Base-by-base conservation (phyloP, 2,329 filamentous ascomycete species). In the Diaporthe australafricana region DNA sequence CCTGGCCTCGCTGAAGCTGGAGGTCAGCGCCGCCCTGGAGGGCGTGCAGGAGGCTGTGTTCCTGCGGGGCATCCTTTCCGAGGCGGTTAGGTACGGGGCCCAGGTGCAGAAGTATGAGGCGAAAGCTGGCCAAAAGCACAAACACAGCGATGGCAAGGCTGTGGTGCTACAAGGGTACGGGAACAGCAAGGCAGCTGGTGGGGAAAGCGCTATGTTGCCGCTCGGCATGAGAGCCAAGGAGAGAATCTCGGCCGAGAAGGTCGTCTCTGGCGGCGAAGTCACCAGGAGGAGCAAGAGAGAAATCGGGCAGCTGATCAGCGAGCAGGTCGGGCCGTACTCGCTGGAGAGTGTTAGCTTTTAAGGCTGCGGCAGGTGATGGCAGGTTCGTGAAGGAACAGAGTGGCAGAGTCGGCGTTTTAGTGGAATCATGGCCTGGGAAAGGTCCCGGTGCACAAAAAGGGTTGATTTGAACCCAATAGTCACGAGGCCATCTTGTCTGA, bases 251-350 rank as follows among this genome's bases (percentile, higher is more conserved):
- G 82, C 78, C 73, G 82, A 85, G 73, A 91, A 94, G 87, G 84
- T 93, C 75, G 85, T 91, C 76, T 85, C 88, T 57, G 91, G 90
- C 70, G 94, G 94, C 22, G 92, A 94, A 83, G 84, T 94, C 50
- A 87, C 91, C 74, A 84, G 88, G 80, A 89, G 94, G 76, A 94
- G 87, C 76, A 86, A 84, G 76, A 87, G 94, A 81, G 93, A 97
- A 83, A 91, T 92, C 72, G 94, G 93, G 22, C 90, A 93, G 81
- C 83, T 97, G 80, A 90, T 93, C 78, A 94, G 93, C 79, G 93
- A 93, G 83, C 92, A 91, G 79, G 92, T 95, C 74, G 93, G 93
- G 70, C 90, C 92, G 75, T 98, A 98, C 83, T 94, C 93, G 57
- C 87, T 96, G 75, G 94, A 98, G 84, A 90, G 90, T 82, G 91